Conservation (phyloP, 176 grass and related monocot species). For the Pontederia paniculata region DNA sequence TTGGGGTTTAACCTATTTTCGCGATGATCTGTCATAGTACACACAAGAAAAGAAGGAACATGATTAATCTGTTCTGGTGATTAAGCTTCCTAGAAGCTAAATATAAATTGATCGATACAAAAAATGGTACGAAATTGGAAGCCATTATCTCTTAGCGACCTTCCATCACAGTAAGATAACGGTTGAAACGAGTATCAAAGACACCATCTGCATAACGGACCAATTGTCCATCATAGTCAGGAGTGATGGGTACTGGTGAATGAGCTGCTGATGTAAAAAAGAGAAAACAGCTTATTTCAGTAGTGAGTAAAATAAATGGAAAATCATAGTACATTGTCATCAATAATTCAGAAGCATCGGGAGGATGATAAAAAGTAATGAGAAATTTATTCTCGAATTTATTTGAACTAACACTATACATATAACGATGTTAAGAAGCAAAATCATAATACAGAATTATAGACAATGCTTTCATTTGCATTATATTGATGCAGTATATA, state of each 20-base stretch:
- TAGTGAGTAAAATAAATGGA: conserved; percentile 9
- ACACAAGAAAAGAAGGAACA: not conserved
- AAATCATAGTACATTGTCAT: not conserved
- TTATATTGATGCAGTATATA: too few relatives aligned
- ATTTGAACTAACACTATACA: too few relatives aligned
- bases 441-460: too few relatives aligned
- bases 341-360: too few relatives aligned
- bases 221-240: conserved; percentile 53
- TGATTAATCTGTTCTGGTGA: too few relatives aligned
- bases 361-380: too few relatives aligned
- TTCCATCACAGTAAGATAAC: conserved; percentile 89
- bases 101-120: too few relatives aligned
- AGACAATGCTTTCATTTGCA: too few relatives aligned
- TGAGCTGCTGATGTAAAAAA: conserved; percentile 31
- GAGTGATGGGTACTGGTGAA: conserved; percentile 57
- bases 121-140: too few relatives aligned
- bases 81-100: too few relatives aligned
- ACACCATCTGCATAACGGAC: conserved; percentile 87
- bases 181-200: conserved; percentile 73
- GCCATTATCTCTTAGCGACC: conserved; percentile 28
- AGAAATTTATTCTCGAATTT: too few relatives aligned
- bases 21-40: conserved; percentile 46
- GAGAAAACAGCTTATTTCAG: conserved; percentile 3
- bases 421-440: too few relatives aligned
- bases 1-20: conserved; percentile 59